phyloP scores from a whole-genome alignment of 176 grass and related monocot species.

The Oryza glaberrima region DNA sequence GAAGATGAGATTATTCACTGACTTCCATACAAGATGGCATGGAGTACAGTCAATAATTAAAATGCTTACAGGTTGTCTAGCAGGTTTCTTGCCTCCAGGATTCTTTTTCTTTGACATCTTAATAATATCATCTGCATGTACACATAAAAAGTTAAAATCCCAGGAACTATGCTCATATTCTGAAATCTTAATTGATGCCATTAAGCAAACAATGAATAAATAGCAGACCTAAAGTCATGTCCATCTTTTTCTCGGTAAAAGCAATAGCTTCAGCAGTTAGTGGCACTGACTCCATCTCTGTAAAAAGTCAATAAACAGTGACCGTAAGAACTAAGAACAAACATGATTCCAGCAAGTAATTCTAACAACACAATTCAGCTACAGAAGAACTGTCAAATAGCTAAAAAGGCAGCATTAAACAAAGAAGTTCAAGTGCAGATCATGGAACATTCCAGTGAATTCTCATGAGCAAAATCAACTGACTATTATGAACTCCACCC shows the following conservation, averaged over 20 bases:
- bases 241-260: constrained; percentile 99
- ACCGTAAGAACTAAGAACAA: constrained; percentile 7
- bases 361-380: neutral
- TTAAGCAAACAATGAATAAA: constrained; percentile 25
- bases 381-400: neutral
- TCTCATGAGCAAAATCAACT: neutral
- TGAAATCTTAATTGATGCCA: constrained; percentile 3
- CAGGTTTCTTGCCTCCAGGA: constrained; percentile 60
- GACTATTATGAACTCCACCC: neutral
- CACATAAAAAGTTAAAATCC: neutral
- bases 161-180: constrained; percentile 5
- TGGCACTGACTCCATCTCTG: constrained; percentile 74
- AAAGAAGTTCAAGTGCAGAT: neutral
- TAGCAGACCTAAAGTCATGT: constrained; percentile 89
- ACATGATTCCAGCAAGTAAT: neutral
- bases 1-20: neutral
- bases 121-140: constrained; percentile 84
- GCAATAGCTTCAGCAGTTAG: constrained; percentile 76
- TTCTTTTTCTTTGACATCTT: constrained; percentile 97
- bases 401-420: neutral
- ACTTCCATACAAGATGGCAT: neutral
- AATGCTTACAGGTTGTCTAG: constrained; percentile 67
- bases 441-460: neutral
- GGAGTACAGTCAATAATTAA: constrained; percentile 15
- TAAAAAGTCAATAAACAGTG: neutral